phyloP scores from a whole-genome alignment of 192 early-diverging fungal genomes.

The Backusella macrospora region DNA sequence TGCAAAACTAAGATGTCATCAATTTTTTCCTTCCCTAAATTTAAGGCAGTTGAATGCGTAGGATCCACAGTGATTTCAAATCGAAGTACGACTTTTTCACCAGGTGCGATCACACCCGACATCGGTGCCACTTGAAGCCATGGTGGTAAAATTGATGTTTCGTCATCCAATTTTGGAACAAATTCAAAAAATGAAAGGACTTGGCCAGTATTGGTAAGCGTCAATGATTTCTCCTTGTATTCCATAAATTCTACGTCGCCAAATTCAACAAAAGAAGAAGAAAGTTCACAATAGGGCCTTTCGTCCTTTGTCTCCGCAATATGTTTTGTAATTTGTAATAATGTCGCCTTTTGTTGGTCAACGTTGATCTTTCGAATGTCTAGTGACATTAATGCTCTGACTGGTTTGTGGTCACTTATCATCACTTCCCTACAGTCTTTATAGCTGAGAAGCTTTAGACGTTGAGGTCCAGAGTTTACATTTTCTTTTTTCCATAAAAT shows the following conservation, averaged over 20 bases:
- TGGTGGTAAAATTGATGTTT: conserved; percentile 54
- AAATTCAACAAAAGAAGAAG: conserved; percentile 67
- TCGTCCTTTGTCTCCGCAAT: conserved; percentile 77
- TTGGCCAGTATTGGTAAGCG: conserved; percentile 75
- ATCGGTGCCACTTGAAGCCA: conserved; percentile 76
- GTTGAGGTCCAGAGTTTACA: conserved; percentile 20
- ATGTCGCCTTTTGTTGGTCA: conserved; percentile 57
- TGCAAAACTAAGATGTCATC: conserved; percentile 83
- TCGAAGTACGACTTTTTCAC: conserved; percentile 61
- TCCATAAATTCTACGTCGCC: conserved; percentile 63
- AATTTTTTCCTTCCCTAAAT: conserved; percentile 59
- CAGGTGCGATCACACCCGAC: conserved; percentile 74
- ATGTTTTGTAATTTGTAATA: conserved; percentile 67
- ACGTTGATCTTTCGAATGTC: conserved; percentile 65
- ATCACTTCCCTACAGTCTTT: conserved; percentile 62
- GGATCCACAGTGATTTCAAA: conserved; percentile 63
- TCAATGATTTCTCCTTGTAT: conserved; percentile 51
- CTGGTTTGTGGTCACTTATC: conserved; percentile 93
- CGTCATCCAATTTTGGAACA: conserved; percentile 68
- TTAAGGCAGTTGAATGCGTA: conserved; percentile 53
- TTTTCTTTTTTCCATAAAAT: conserved; percentile 77
- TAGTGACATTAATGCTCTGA: conserved; percentile 66
- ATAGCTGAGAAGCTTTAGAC: conserved; percentile 57
- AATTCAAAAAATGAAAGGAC: conserved; percentile 78
- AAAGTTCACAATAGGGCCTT: conserved; percentile 72